phyloP scores from a whole-genome alignment of 2,329 filamentous ascomycete genomes.

The Fusarium agapanthi region DNA sequence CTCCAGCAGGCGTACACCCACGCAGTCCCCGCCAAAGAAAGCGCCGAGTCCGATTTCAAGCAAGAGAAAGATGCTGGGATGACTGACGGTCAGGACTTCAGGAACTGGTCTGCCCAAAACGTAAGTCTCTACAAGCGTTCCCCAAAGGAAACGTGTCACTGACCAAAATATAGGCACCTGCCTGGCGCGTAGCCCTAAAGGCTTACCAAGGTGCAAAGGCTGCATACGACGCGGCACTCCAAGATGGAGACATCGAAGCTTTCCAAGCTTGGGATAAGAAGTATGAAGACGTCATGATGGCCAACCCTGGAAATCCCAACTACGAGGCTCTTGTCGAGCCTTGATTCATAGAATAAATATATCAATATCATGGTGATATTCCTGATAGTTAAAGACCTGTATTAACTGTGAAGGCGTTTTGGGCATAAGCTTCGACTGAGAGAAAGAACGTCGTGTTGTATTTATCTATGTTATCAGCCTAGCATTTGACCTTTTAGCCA shows the following conservation, averaged over 20 bases:
- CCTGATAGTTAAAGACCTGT: too few species aligned
- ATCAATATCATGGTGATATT: rapidly evolving
- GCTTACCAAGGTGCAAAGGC: rapidly evolving
- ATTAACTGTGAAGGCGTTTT: too few species aligned
- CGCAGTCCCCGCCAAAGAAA: background rate
- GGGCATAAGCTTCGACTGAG: too few species aligned
- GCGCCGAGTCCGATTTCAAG: background rate
- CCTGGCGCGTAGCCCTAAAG: rapidly evolving
- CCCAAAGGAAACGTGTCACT: rapidly evolving
- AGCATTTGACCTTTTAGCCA: too few species aligned
- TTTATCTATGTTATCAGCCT: too few species aligned
- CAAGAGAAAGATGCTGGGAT: rapidly evolving
- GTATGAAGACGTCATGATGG: background rate
- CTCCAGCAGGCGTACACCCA: rapidly evolving
- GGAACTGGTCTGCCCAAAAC: rapidly evolving
- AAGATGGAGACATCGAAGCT: background rate
- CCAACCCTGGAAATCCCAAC: background rate
- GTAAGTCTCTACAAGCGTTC: background rate
- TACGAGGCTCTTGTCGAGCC: background rate
- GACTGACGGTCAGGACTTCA: rapidly evolving
- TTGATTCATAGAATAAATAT: background rate
- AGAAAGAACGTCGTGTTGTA: too few species aligned
- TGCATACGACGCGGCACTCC: background rate
- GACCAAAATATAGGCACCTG: background rate
- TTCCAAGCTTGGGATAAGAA: background rate